Base-by-base conservation (phyloP, 2,329 filamentous ascomycete species). In the Knoxdaviesia capensis region DNA sequence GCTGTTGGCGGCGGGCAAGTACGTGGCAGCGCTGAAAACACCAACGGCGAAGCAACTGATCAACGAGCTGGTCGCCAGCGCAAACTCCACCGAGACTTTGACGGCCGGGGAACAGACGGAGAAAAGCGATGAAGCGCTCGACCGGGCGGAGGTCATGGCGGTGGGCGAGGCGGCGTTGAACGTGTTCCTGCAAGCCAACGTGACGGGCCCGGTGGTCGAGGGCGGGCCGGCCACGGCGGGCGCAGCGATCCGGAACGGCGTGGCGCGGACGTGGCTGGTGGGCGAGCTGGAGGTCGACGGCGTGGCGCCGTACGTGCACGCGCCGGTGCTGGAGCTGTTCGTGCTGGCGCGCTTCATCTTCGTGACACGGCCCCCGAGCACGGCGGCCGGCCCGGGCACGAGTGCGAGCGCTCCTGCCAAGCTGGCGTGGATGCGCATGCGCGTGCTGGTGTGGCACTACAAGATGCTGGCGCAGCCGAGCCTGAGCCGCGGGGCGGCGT, bases 301-400 rank as follows among this genome's bases (percentile, higher is more conserved):
- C 7, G 79, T 92, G 38, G 79, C 82, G 0, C 80, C 82, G 0
- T 98, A 96, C 58, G 74, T 78, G 39, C 69, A 93, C 44, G 86
- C 86, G 20, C 85, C 87, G 1, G 71, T 81, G 48, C 67, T 94
- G 9, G 85, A 94, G 54, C 68, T 96, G 1, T 81, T 96, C 47
- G 78, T 76, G 48, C 63, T 94, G 6, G 83, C 87, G 3, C 59
- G 63, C 30, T 28, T 31, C 31, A 31, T 8, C 64, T 63, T 52
- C 61, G 60, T 9, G 49, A 6, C 28, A 45, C 6, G 43, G 52
- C 29, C 40, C 51, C 6, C 51, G 49, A 7, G 46, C 40, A 3
- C 44, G 41, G n/a, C n/a, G 41, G 6, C 55, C 55, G 6, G 59
- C 68, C 32, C 49, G 53, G 28, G 50, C 48, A 6, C 47, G 50